These are phyloP conservation scores for Tetrapisispora nanseiensis DNA, from an alignment of 805 yeast genomes.

Conservation along the genomic window DNA sequence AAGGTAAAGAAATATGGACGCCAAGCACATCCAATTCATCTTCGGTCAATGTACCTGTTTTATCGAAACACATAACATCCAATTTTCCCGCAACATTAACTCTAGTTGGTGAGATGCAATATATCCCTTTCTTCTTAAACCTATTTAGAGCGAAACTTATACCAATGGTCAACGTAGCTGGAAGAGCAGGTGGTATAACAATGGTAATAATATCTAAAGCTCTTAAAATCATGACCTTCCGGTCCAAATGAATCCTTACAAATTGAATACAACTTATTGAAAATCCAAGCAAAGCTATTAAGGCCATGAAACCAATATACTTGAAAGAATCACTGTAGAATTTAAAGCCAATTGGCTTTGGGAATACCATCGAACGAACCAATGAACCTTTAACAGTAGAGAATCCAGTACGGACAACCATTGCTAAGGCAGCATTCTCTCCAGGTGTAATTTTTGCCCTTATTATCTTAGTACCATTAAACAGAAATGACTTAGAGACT, in stretches of 20 bases:
- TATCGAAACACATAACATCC: conserved; percentile 87
- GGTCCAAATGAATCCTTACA: conserved; percentile 62
- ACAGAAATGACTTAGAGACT: conserved; percentile 68
- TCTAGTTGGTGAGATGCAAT: conserved; percentile 88
- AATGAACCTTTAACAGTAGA: conserved; percentile 92
- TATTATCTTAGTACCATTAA: conserved; percentile 81
- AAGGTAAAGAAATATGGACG: conserved; percentile 33
- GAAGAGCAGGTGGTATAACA: conserved; percentile 97
- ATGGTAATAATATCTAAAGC: conserved; percentile 92
- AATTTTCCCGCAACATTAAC: conserved; percentile 94
- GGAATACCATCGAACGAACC: conserved; percentile 91
- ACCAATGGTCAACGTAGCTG: conserved; percentile 95
- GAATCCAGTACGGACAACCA: conserved; percentile 86
- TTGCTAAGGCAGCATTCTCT: conserved; percentile 58
- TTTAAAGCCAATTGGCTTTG: conserved; percentile 87
- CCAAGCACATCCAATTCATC: conserved; percentile 89
- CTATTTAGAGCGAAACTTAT: conserved; percentile 84
- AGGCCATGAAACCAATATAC: conserved; percentile 89
- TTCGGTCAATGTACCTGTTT: conserved; percentile 95
- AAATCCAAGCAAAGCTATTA: conserved; percentile 79
- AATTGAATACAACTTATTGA: conserved; percentile 75
- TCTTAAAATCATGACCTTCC: conserved; percentile 63
- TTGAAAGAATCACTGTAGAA: conserved; percentile 91
- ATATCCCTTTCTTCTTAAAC: conserved; percentile 57
- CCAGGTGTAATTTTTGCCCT: conserved; percentile 60